phyloP scores from a whole-genome alignment of 2,329 filamentous ascomycete genomes.

The Boeremia lycopersici region DNA sequence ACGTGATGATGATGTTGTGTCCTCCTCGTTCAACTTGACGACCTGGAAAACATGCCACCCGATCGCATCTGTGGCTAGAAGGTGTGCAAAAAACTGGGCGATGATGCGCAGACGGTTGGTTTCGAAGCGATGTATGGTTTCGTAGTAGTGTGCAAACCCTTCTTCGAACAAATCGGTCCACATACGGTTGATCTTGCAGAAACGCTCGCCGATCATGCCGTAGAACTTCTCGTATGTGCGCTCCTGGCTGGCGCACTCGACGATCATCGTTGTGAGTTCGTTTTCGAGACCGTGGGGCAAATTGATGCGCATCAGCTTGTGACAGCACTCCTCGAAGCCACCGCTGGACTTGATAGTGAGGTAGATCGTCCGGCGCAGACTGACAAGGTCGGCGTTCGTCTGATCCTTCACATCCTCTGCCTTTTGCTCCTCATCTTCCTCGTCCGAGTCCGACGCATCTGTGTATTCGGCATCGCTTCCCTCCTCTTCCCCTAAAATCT shows the following conservation, averaged over 20 bases:
- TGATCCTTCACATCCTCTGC: constrained; percentile 97
- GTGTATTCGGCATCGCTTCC: constrained; percentile 72
- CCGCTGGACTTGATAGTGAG: constrained; percentile 97
- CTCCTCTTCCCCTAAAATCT: constrained; percentile 81
- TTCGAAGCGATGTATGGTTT: constrained; percentile 96
- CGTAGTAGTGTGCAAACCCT: constrained; percentile 90
- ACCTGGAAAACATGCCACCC: constrained; percentile 88
- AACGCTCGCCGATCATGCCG: constrained; percentile 89
- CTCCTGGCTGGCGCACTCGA: constrained; percentile 96
- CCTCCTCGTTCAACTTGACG: constrained; percentile 92
- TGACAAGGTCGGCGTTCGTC: constrained; percentile 93
- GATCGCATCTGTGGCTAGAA: constrained; percentile 85
- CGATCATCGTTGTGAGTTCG: constrained; percentile 93
- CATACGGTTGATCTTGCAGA: constrained; percentile 92
- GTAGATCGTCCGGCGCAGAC: constrained; percentile 91
- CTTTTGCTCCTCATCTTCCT: constrained; percentile 77
- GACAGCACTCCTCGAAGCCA: constrained; percentile 93
- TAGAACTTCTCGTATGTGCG: constrained; percentile 98
- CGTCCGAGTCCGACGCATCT: constrained; percentile 70
- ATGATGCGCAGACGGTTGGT: constrained; percentile 95
- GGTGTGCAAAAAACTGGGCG: constrained; percentile 90
- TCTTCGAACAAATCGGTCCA: constrained; percentile 95
- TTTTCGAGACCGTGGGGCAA: constrained; percentile 84
- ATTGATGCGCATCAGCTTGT: constrained; percentile 90
- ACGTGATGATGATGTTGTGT: constrained; percentile 93